Base-by-base conservation (phyloP, 495 filamentous ascomycete genomes). In the Tuber aestivum region DNA sequence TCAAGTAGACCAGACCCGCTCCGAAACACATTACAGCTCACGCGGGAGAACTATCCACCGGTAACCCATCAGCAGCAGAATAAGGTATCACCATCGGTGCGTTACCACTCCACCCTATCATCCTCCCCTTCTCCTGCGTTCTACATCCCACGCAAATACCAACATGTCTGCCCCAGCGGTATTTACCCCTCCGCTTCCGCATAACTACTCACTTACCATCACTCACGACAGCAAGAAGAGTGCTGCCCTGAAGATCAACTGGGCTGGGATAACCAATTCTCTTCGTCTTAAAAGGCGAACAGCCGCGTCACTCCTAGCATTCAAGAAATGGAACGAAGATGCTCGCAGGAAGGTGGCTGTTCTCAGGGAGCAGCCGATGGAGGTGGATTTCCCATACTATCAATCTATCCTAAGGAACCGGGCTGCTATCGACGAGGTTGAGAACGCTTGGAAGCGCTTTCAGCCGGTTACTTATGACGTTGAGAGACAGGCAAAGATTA, bases 281-380 rank as follows among this genome's bases (percentile, higher is more conserved):
- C 94, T 99, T 83, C 94, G 95, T 82, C 93, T 99, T 85, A 93
- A 92, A 86, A 96, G 96, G 83, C 92, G 92, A 86, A 99, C 96
- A 79, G 94, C 91, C 75, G 85, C 91, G 77, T 91, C 94, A 72
- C 93, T 99, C 71, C 90, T 93, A 84, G 87, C 92, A 79, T 99
- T 99, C 91, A 99, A 99, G 89, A 95, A 97, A 90, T 95, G 96
- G 86, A 97, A 98, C 88, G 96, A 99, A 80, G 94, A 98, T 83
- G 94, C 93, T 84, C 95, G 95, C 87, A 94, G 96, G 87, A 94
- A 94, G 87, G 87, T 98, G 50, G 88, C 89, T 84, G 73, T 89
- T 68, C 92, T 98, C 61, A 89, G 88, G 70, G 92, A 95, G 83
- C 90, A 91, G 83, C 88, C 94, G 71, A 91, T 92, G 84, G 87